Conservation (phyloP, 2,329 filamentous ascomycete species). For the Corynespora cassiicola region DNA sequence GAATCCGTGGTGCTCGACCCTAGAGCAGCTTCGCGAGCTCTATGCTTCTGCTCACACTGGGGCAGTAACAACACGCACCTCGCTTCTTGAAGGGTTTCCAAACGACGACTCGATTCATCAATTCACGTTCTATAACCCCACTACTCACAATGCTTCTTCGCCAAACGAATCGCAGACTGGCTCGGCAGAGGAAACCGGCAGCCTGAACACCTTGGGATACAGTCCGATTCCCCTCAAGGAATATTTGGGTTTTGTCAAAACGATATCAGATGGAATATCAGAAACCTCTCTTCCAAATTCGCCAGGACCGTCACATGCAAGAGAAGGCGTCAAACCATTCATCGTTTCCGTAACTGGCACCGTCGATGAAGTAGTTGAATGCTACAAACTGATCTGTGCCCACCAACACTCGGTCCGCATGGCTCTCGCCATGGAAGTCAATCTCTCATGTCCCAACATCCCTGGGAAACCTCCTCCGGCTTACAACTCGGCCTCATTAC, state of each 20-base stretch:
- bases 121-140: constrained; percentile 68
- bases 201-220: constrained; percentile 76
- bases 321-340: constrained; percentile 59
- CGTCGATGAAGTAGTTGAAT: constrained; percentile 61
- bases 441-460: constrained; percentile 82
- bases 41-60: constrained; percentile 70
- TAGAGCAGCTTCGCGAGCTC: constrained; percentile 66
- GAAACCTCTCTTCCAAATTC: constrained; percentile 3
- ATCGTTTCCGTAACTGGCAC: constrained; percentile 75
- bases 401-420: constrained; percentile 45
- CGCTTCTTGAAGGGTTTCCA: constrained; percentile 68
- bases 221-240: constrained; percentile 66
- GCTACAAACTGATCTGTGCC: constrained; percentile 59
- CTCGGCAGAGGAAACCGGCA: constrained; percentile 33
- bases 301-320: constrained; percentile 1
- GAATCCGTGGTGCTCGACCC: constrained; percentile 75
- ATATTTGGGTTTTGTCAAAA: constrained; percentile 65
- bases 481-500: constrained; percentile 62
- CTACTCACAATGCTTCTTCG: constrained; percentile 34
- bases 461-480: constrained; percentile 72
- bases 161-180: constrained; percentile 23
- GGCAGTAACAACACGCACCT: constrained; percentile 77
- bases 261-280: constrained; percentile 48
- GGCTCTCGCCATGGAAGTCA: constrained; percentile 74
- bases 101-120: constrained; percentile 68